phyloP scores from a whole-genome alignment of 2,329 filamentous ascomycete species.

The Venturia oleaginea region DNA sequence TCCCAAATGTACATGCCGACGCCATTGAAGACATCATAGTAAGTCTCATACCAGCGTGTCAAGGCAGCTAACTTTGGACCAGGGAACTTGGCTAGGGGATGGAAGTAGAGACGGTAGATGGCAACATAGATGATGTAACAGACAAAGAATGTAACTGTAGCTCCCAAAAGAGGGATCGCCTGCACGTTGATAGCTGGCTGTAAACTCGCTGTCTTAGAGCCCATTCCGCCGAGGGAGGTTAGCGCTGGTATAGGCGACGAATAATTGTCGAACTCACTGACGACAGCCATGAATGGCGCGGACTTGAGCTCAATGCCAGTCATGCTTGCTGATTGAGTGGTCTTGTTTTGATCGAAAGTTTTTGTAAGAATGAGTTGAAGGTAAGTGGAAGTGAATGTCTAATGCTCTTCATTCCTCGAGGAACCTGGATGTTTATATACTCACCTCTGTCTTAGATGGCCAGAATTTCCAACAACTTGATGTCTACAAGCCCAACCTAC shows the following conservation, averaged over 20 bases:
- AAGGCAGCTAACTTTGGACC: conserved; percentile 27
- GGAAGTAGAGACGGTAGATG: conserved; percentile 21
- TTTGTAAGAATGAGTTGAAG: not conserved
- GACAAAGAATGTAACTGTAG: not conserved
- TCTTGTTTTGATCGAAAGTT: not conserved
- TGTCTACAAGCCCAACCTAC: not conserved
- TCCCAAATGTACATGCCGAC: conserved; percentile 2
- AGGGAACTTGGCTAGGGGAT: conserved; percentile 25
- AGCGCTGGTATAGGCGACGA: not conserved
- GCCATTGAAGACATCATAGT: conserved; percentile 22
- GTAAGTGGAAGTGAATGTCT: not conserved
- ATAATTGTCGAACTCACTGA: not conserved
- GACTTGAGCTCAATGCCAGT: not conserved
- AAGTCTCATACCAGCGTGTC: conserved; percentile 26
- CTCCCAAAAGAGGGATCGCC: not conserved
- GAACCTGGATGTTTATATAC: not conserved
- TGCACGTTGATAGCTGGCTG: not conserved
- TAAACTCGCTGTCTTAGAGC: not conserved
- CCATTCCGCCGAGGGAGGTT: not conserved
- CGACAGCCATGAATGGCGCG: not conserved
- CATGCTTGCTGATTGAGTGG: not conserved
- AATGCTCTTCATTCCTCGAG: not conserved
- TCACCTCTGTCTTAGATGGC: not conserved
- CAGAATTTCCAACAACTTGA: not conserved
- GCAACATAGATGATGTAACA: conserved; percentile 7